phyloP scores from a whole-genome alignment of 2,329 filamentous ascomycete genomes.

The Fusarium torulosum region DNA sequence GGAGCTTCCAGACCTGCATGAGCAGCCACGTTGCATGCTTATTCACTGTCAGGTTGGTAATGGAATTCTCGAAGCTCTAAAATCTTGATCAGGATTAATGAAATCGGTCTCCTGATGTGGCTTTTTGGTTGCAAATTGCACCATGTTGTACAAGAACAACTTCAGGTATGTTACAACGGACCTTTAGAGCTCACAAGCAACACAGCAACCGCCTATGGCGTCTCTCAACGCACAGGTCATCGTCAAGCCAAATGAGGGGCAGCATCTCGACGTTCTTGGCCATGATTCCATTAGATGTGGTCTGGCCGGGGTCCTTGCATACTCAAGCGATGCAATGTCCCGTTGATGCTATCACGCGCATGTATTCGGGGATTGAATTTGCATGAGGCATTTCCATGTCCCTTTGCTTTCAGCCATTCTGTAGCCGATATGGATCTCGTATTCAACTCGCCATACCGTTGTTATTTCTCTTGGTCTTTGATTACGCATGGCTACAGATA shows the following conservation, averaged over 20 bases:
- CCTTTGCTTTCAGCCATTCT: conserved; percentile 11
- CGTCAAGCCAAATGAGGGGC: conserved; percentile 31
- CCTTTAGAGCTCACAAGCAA: conserved; percentile 13
- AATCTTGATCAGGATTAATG: conserved; percentile 9
- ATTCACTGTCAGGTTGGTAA: conserved; percentile 16
- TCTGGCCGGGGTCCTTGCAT: conserved; percentile 22
- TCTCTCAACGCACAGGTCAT: conserved; percentile 16
- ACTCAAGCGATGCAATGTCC: conserved; percentile 12
- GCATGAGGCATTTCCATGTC: conserved; percentile 19
- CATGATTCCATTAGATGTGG: conserved; percentile 26
- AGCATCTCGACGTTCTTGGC: conserved; percentile 28
- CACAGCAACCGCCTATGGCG: conserved; percentile 15
- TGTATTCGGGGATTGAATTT: background rate
- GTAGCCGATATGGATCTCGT: conserved; percentile 33
- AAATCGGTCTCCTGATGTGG: conserved; percentile 14
- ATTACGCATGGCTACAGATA: conserved; percentile 19
- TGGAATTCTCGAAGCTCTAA: conserved; percentile 25
- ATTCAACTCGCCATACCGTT: conserved; percentile 25
- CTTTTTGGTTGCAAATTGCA: conserved; percentile 18
- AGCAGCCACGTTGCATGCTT: conserved; percentile 18
- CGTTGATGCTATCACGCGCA: conserved; percentile 26
- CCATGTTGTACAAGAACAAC: conserved; percentile 12
- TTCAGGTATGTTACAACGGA: conserved; percentile 9
- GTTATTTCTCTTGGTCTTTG: conserved; percentile 16
- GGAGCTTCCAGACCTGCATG: conserved; percentile 21